Evolutionary conservation across 2,329 filamentous ascomycete species (phyloP).

Genomic region (Sarocladium strictum): DNA sequence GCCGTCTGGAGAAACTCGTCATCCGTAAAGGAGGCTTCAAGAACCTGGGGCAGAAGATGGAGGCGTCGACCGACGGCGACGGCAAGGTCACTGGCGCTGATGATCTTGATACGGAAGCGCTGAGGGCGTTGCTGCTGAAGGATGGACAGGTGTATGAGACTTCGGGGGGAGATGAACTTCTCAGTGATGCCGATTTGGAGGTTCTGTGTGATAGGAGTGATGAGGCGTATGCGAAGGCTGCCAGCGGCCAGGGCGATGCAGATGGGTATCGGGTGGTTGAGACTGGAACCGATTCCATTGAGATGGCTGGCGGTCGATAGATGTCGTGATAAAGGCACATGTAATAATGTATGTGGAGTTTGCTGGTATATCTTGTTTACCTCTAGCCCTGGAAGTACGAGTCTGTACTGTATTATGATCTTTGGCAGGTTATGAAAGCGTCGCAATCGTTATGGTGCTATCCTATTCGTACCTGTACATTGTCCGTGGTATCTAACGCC

Average conservation of each 20-base stretch:
- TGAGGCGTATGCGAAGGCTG: conserved; percentile 62
- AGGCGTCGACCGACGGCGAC: conserved; percentile 18
- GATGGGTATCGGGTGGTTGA: conserved; percentile 73
- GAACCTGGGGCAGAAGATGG: conserved; percentile 58
- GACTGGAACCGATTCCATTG: conserved; percentile 55
- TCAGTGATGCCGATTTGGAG: conserved; percentile 71
- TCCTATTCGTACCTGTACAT: not conserved
- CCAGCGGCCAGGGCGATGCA: conserved; percentile 69
- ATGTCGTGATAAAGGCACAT: not conserved
- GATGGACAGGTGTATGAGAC: conserved; percentile 64
- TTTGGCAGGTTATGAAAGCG: not conserved
- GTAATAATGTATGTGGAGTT: too few species aligned
- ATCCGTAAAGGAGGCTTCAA: conserved; percentile 89
- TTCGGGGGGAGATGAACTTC: conserved; percentile 55
- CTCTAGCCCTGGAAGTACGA: not conserved
- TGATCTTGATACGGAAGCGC: conserved; percentile 54
- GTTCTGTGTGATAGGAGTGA: conserved; percentile 72
- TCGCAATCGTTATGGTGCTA: not conserved
- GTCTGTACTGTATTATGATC: too few species aligned
- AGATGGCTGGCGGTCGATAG: conserved; percentile 21
- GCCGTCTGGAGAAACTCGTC: conserved; percentile 85
- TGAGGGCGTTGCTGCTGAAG: conserved; percentile 58
- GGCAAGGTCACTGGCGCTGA: conserved; percentile 27
- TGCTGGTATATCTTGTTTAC: too few species aligned
- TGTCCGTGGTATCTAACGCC: conserved; percentile 6